These are phyloP conservation scores for Penicillium palitans DNA, from an alignment of 2,329 filamentous ascomycete genomes.

Conservation along the genomic window DNA sequence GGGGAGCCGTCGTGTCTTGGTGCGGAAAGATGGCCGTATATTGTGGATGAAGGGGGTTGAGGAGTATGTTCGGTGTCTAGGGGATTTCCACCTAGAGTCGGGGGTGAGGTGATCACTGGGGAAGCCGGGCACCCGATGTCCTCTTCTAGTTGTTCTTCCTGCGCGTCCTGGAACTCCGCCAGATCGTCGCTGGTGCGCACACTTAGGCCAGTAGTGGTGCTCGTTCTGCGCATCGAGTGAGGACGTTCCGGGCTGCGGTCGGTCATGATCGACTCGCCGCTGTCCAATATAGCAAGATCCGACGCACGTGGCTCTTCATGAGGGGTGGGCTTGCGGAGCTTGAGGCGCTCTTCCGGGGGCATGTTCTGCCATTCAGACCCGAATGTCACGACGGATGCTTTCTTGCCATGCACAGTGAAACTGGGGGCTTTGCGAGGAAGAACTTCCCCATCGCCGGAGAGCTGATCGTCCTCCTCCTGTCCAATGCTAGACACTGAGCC, in stretches of 20 bases:
- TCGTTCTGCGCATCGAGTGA: constrained; percentile 64
- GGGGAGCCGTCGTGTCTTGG: constrained; percentile 12
- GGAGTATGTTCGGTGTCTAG: not conserved
- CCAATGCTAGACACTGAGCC: constrained; percentile 65
- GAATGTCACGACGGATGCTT: constrained; percentile 96
- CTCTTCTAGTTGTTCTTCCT: constrained; percentile 18
- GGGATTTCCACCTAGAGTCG: not conserved
- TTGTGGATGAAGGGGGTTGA: constrained; percentile 12
- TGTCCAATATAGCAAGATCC: constrained; percentile 32
- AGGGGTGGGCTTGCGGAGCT: constrained; percentile 56
- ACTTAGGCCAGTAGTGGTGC: constrained; percentile 66
- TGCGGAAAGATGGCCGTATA: constrained; percentile 14
- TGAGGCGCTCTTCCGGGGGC: constrained; percentile 70
- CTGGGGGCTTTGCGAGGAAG: constrained; percentile 78
- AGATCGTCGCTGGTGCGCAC: constrained; percentile 28
- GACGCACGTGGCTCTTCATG: constrained; percentile 40
- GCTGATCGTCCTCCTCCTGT: constrained; percentile 52
- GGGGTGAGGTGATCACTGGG: not conserved
- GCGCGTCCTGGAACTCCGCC: constrained; percentile 27
- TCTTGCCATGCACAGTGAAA: constrained; percentile 97
- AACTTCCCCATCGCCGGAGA: constrained; percentile 59
- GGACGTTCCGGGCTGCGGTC: constrained; percentile 50
- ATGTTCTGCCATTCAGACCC: constrained; percentile 84
- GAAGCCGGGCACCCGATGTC: constrained; percentile 6
- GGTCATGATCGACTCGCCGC: constrained; percentile 31